Percentiles rank a stretch among this genome's conserved stretches.
These are phyloP conservation scores for Fusarium coffeatum DNA, from an alignment of 2,329 filamentous ascomycete species.

Conservation along the genomic window DNA sequence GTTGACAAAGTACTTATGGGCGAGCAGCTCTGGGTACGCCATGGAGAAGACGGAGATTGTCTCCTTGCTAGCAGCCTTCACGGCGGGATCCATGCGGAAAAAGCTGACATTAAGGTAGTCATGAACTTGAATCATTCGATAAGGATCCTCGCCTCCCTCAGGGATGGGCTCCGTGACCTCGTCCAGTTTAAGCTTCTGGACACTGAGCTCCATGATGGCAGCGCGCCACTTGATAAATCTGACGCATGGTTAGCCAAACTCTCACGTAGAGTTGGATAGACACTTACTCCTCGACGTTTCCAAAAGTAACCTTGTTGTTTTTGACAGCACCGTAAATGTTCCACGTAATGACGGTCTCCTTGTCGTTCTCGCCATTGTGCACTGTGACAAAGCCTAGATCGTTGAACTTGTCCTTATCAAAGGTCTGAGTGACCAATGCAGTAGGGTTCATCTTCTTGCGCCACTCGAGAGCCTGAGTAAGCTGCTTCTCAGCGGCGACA, in stretches of 20 bases:
- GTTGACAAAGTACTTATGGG: constrained; percentile 94
- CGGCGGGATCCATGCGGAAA: constrained; percentile 80
- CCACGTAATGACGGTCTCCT: constrained; percentile 81
- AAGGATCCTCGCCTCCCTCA: constrained; percentile 80
- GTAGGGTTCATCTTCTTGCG: constrained; percentile 80
- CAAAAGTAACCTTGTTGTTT: constrained; percentile 85
- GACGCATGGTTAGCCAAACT: constrained; percentile 22
- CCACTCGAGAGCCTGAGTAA: constrained; percentile 84
- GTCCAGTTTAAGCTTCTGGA: constrained; percentile 77
- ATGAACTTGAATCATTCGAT: constrained; percentile 92
- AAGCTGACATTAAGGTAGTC: constrained; percentile 92
- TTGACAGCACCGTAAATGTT: constrained; percentile 93
- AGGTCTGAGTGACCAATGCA: constrained; percentile 72
- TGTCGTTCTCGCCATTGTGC: constrained; percentile 67
- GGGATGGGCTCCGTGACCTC: constrained; percentile 77
- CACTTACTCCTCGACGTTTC: constrained; percentile 80
- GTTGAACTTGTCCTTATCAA: constrained; percentile 76
- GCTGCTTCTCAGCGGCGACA: constrained; percentile 79
- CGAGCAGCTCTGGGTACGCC: constrained; percentile 88
- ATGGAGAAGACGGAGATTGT: constrained; percentile 84
- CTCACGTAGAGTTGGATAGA: not conserved
- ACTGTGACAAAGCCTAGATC: constrained; percentile 84
- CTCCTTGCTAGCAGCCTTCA: constrained; percentile 81
- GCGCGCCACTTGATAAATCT: constrained; percentile 93
- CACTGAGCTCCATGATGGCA: constrained; percentile 87